phyloP scores from a whole-genome alignment of 805 yeast species.

The Cyberlindnera galapagoensis region DNA sequence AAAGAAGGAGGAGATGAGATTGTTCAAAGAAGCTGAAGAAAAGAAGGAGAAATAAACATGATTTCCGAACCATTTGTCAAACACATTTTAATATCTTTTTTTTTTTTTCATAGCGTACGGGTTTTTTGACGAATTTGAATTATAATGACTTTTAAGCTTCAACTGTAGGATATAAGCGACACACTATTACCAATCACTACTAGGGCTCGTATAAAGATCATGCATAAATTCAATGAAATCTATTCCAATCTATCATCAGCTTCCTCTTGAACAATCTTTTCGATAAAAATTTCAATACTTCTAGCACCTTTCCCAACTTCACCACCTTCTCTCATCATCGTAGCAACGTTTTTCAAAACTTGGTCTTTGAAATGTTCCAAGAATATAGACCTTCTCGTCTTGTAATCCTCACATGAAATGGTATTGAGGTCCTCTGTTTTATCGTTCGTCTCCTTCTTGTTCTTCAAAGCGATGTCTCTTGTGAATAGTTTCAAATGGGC shows the following conservation, averaged over 20 bases:
- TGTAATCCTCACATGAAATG: slow-evolving; percentile 53
- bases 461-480: slow-evolving; percentile 26
- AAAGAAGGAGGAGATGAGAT: slow-evolving; percentile 21
- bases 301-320: slow-evolving; percentile 52
- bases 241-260: not conserved
- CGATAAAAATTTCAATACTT: slow-evolving; percentile 10
- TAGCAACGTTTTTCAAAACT: slow-evolving; percentile 42
- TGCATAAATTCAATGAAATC: too few species aligned
- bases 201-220: too few species aligned
- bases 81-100: too few species aligned
- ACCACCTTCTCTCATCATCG: slow-evolving; percentile 63
- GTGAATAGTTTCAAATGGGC: slow-evolving; percentile 55
- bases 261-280: slow-evolving; percentile 6
- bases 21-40: not conserved
- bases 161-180: too few species aligned
- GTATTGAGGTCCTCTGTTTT: slow-evolving; percentile 32
- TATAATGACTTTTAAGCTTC: too few species aligned
- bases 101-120: too few species aligned
- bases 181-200: too few species aligned
- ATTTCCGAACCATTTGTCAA: too few species aligned
- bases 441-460: slow-evolving; percentile 14
- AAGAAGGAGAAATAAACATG: slow-evolving; percentile 5
- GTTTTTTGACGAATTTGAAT: too few species aligned
- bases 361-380: slow-evolving; percentile 45
- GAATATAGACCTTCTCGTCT: slow-evolving; percentile 47